Evolutionary conservation across 345 rosid species (phyloP), one percentile per base, ranked within the genome.

Genomic region (Lepidium didymum): DNA sequence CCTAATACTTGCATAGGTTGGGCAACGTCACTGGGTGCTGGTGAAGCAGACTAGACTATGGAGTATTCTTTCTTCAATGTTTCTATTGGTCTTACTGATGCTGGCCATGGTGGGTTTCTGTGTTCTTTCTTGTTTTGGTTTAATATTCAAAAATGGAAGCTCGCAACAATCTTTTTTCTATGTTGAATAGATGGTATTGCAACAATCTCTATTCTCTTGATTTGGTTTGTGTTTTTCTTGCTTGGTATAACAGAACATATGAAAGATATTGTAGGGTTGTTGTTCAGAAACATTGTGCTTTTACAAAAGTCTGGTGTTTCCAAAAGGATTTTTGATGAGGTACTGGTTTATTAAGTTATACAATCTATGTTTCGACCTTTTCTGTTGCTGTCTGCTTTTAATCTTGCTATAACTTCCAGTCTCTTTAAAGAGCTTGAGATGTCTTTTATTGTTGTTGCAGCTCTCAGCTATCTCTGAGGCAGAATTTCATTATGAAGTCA

Each of bases 301-400:
- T 76, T 91, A 67, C 87, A 81, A 75, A 67, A 85, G 50, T 81
- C 90, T 69, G 97, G 93, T 43, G 78, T 84, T 75, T 80, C 81
- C 68, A 70, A 87, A 64, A 87, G 96, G 96, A 85, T 88, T 72
- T 91, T 91, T 76, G 88, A 88, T 69, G 97, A 91, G 97, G 97
- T 91, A 84, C 73, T 46, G 9, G 14, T 57, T 12, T 56, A 44
- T 19, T 29, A 10, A 51, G 18, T 10, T 58, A 18, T 56, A 12
- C 6, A 7, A 19, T 18, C 10, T 21, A 38, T 41, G 18, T 41
- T 21, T 35, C n/a, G n/a, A n/a, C n/a, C n/a, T n/a, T n/a, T n/a
- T n/a, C n/a, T n/a, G n/a, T n/a, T n/a, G n/a, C n/a, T n/a, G n/a
- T n/a, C n/a, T n/a, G n/a, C n/a, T n/a, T n/a, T n/a, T n/a, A n/a